phyloP scores from a whole-genome alignment of 345 rosid genomes.

The Moricandia moricandioides region DNA sequence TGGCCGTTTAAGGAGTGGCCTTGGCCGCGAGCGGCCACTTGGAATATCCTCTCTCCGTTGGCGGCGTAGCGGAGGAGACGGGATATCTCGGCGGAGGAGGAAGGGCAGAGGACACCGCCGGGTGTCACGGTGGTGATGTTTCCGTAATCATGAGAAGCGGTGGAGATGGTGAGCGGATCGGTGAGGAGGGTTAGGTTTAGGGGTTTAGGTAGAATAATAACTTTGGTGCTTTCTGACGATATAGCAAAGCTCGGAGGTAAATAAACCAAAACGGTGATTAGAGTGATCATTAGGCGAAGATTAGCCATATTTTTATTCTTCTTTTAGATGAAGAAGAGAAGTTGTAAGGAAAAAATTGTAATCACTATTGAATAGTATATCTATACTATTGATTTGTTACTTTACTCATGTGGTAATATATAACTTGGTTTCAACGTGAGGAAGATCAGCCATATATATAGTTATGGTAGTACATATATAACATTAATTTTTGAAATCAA shows the following conservation, averaged over 20 bases:
- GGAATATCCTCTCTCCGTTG: conserved; percentile 41
- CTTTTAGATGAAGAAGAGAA: conserved; percentile 15
- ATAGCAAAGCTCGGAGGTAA: conserved; percentile 9
- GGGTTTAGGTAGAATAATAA: conserved; percentile 10
- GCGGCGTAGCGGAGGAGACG: conserved; percentile 45
- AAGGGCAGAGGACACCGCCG: conserved; percentile 60
- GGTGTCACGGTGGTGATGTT: conserved; percentile 52
- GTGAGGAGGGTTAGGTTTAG: conserved; percentile 39
- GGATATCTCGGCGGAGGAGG: conserved; percentile 50
- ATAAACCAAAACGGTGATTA: conserved; percentile 7
- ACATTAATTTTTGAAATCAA: background rate
- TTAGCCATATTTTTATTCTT: conserved; percentile 26
- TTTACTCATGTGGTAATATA: background rate
- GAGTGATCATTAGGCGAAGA: conserved; percentile 18
- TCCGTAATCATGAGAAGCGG: conserved; percentile 68
- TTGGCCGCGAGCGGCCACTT: conserved; percentile 78
- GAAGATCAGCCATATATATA: background rate
- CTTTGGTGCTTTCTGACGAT: conserved; percentile 10
- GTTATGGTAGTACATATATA: background rate
- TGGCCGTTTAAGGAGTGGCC: conserved; percentile 87
- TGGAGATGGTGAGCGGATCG: conserved; percentile 43
- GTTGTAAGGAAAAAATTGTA: background rate
- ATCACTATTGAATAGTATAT: background rate
- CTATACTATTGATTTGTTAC: background rate
- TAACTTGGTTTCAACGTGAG: background rate